Conservation (phyloP, 1,284 basidiomycete genomes). For the Lentinula novae-zelandiae region DNA sequence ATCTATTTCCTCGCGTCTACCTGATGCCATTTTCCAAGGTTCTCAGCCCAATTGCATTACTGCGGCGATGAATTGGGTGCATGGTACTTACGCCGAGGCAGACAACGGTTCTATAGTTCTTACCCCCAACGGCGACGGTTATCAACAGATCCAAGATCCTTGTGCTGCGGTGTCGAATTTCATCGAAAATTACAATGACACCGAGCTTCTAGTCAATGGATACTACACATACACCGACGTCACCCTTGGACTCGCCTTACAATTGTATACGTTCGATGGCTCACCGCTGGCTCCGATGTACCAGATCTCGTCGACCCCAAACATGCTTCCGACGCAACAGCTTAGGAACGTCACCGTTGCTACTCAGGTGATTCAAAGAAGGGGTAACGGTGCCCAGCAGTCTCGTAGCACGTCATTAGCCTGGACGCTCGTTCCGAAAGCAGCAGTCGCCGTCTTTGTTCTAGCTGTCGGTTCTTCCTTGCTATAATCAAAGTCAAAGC, state of each 20-base stretch:
- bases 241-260: conserved; percentile 54
- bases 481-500: conserved; percentile 23
- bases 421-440: conserved; percentile 24
- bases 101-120: conserved; percentile 76
- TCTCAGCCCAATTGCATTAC: conserved; percentile 78
- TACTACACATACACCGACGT: conserved; percentile 64
- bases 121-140: conserved; percentile 76
- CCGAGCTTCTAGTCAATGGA: conserved; percentile 43
- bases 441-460: conserved; percentile 25
- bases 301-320: conserved; percentile 53
- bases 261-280: conserved; percentile 65
- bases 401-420: conserved; percentile 15
- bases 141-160: conserved; percentile 88
- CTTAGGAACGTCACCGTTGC: conserved; percentile 43
- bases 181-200: conserved; percentile 76
- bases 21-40: conserved; percentile 37
- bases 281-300: conserved; percentile 57
- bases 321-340: conserved; percentile 59
- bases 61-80: conserved; percentile 82
- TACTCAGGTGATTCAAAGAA: conserved; percentile 21
- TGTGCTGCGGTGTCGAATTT: conserved; percentile 85
- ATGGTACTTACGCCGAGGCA: conserved; percentile 70
- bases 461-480: conserved; percentile 25
- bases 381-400: conserved; percentile 21
- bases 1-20: neutral